Conservation (phyloP, 768 basidiomycete species). For the Naematelia encephala region DNA sequence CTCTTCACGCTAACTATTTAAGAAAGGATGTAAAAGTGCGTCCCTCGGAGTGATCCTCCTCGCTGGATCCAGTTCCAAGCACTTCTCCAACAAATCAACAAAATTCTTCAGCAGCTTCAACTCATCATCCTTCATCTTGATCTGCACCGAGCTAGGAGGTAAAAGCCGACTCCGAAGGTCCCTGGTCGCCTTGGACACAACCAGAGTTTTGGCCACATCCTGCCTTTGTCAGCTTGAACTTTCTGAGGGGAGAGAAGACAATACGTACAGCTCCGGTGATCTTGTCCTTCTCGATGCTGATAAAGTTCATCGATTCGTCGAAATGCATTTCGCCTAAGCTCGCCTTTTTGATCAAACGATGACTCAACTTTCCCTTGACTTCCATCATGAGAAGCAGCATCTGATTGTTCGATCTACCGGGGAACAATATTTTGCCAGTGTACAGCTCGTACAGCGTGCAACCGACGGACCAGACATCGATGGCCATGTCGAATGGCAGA, state of each 20-base stretch:
- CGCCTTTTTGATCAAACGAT: conserved; percentile 89
- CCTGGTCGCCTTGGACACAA: conserved; percentile 73
- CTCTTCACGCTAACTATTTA: conserved; percentile 56
- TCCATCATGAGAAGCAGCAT: conserved; percentile 99
- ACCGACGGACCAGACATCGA: conserved; percentile 96
- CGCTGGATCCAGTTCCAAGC: conserved; percentile 77
- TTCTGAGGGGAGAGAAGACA: background rate
- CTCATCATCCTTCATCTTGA: conserved; percentile 83
- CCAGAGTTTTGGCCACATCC: conserved; percentile 77
- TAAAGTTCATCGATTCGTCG: conserved; percentile 83
- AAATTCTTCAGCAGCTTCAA: conserved; percentile 72
- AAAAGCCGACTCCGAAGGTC: conserved; percentile 79
- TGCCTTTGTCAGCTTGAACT: conserved; percentile 44
- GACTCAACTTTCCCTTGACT: conserved; percentile 86
- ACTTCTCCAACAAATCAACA: conserved; percentile 87
- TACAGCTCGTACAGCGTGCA: conserved; percentile 77
- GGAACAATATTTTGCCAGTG: conserved; percentile 95
- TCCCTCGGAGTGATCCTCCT: conserved; percentile 86
- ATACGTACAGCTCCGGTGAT: conserved; percentile 74
- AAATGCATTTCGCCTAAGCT: conserved; percentile 91
- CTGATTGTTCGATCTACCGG: conserved; percentile 93
- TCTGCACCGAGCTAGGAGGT: conserved; percentile 64
- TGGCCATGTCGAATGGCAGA: conserved; percentile 84
- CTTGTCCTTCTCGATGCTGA: conserved; percentile 74
- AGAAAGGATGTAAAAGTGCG: conserved; percentile 80